Conservation (phyloP, 768 basidiomycete genomes). For the Lentinula aciculospora region DNA sequence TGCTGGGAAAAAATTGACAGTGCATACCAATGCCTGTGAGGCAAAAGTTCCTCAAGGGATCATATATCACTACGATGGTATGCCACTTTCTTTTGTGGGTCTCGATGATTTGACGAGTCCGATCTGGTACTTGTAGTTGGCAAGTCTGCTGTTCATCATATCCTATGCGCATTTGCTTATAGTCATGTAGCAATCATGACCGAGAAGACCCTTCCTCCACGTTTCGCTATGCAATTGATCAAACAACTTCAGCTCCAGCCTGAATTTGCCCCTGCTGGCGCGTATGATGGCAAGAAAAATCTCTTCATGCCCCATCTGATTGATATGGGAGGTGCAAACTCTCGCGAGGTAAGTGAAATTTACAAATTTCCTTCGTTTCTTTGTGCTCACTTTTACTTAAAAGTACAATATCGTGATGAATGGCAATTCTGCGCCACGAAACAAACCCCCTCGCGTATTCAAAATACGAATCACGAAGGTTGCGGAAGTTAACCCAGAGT, state of each 20-base stretch:
- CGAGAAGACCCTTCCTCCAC: constrained; percentile 38
- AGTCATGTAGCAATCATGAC: constrained; percentile 35
- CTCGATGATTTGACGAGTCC: background rate
- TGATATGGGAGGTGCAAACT: constrained; percentile 21
- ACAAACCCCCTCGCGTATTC: constrained; percentile 41
- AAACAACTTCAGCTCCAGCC: constrained; percentile 35
- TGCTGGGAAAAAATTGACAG: constrained; percentile 35
- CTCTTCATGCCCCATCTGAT: constrained; percentile 43
- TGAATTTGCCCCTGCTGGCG: constrained; percentile 45
- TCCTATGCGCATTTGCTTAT: background rate
- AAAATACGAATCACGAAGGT: constrained; percentile 51
- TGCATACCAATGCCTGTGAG: constrained; percentile 46
- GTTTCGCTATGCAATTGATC: constrained; percentile 45
- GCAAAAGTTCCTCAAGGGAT: constrained; percentile 42
- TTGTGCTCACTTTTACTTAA: background rate
- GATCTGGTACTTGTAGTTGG: constrained; percentile 7
- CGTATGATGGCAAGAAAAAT: constrained; percentile 60
- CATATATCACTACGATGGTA: constrained; percentile 75
- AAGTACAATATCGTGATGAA: constrained; percentile 31
- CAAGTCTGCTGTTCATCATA: background rate
- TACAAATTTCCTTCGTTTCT: background rate
- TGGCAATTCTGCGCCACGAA: constrained; percentile 23
- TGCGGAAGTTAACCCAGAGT: constrained; percentile 47
- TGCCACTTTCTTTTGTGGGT: constrained; percentile 11
- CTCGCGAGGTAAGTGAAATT: constrained; percentile 24